Base-by-base conservation (phyloP, 768 basidiomycete species). In the Plicaturopsis crispa region DNA sequence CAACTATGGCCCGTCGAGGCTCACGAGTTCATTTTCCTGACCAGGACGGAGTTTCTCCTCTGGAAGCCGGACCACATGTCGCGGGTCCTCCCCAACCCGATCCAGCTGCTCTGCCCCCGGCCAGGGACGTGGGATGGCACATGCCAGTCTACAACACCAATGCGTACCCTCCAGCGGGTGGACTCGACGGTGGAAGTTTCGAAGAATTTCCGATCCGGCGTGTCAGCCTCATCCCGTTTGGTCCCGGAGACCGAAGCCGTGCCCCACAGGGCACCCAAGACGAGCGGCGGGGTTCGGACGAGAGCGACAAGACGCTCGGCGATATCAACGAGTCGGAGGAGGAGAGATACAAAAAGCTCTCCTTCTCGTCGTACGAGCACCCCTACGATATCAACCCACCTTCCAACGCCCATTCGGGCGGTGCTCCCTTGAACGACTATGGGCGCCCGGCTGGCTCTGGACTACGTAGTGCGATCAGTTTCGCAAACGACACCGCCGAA, bases 301-400 rank as follows among this genome's bases (percentile, higher is more conserved):
- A 57, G 22, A 69, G 62, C 43, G 61, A 59, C 39, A 48, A 48
- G 6, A 75, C 73, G 2, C 49, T 72, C 18, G 46, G 46, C 4
- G 52, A 57, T n/a, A 44, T 40, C 7, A 51, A 50, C 14, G 16
- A 41, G 18, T 46, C 48, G 34, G 45, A 43, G 30, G 40, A 52
- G 19, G 56, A 62, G 17, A 40, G 52, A n/a, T 51, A 66, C 38
- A 53, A 59, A 43, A 67, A 59, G 50, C 73, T 63, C 40, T 65
- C 73, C 1, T 52, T 77, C 32, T 71, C 75, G 13, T 75, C 77
- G 3, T 73, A 76, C 57, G 60, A 67, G 35, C 77, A 81, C 44
- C 78, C 79, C 7, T 70, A 78, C 45, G 75, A 79, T 33, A 78
- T 84, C 30, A 60, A 59, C 13, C 66, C 76, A 2, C 81, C 80